A percentile compares a stretch with the other conserved stretches of the same genome.
These are phyloP conservation scores for Sclerotinia spermophila DNA, from an alignment of 2,329 filamentous ascomycete genomes.

Conservation along the genomic window DNA sequence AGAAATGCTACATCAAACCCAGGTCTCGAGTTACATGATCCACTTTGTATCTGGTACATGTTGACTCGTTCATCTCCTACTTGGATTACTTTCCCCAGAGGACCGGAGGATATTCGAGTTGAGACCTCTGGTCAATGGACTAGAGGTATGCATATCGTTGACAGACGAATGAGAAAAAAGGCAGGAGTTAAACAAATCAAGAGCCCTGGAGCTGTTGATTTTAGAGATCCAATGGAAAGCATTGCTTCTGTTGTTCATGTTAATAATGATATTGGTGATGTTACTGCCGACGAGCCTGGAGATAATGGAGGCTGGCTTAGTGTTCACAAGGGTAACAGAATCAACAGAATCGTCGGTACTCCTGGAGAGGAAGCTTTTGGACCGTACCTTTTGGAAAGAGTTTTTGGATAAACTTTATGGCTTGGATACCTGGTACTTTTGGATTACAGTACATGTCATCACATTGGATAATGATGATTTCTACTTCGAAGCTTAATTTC, in stretches of 20 bases:
- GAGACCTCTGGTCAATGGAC: slow-evolving; percentile 95
- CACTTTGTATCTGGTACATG: slow-evolving; percentile 75
- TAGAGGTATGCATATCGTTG: slow-evolving; percentile 81
- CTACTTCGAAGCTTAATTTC: background rate
- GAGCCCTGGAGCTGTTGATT: slow-evolving; percentile 36
- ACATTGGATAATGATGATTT: slow-evolving; percentile 1
- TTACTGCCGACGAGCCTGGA: slow-evolving; percentile 57
- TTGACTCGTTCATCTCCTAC: slow-evolving; percentile 55
- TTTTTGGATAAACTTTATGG: slow-evolving; percentile 40
- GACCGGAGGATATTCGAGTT: slow-evolving; percentile 76
- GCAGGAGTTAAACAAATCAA: slow-evolving; percentile 40
- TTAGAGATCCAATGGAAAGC: slow-evolving; percentile 38
- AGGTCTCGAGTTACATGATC: slow-evolving; percentile 69
- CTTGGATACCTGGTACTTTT: background rate
- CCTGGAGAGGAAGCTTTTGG: slow-evolving; percentile 68
- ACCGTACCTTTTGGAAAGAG: slow-evolving; percentile 57
- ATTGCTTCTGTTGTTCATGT: slow-evolving; percentile 33
- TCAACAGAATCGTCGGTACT: slow-evolving; percentile 67
- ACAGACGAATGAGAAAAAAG: slow-evolving; percentile 61
- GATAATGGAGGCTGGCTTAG: slow-evolving; percentile 78
- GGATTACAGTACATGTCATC: slow-evolving; percentile 9
- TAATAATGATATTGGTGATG: slow-evolving; percentile 42
- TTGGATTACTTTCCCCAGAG: slow-evolving; percentile 54
- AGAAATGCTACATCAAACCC: slow-evolving; percentile 50
- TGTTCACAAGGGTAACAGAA: slow-evolving; percentile 68